Base-by-base conservation (phyloP, 345 rosid genomes). In the Bruguiera gymnorhiza region DNA sequence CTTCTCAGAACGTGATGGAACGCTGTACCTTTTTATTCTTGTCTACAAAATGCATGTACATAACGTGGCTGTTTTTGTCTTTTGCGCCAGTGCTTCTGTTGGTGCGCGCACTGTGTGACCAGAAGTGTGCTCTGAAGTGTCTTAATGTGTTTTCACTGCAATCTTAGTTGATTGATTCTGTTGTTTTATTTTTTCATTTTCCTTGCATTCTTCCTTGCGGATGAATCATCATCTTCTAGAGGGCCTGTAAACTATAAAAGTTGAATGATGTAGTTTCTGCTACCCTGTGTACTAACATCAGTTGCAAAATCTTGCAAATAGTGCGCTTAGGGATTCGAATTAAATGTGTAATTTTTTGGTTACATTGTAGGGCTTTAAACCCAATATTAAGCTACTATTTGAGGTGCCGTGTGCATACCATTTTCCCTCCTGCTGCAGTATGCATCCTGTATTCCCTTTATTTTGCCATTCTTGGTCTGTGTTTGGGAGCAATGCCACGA, bases 1-100 rank as follows among this genome's bases (percentile, higher is more conserved):
- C 68, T 43, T 73, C 48, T 31, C 21, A 34, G 59, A 61, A 69
- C 43, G 29, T 6, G 36, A 37, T 3, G 19, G 61, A 29, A 50
- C 53, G 32, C 57, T 72, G 23, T 23, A 6, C 31, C 37, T 48
- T 19, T 56, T 32, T 0, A 11, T 39, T 7, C 29, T 24, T 58
- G 24, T 66, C 37, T 67, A 26, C 23, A 57, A 52, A 50, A 11
- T 43, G 57, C 39, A 4, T 65, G 23, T 37, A 6, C 58, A 51
- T 21, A 32, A 51, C 52, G 15, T 56, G 60, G 30, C 29, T 56
- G 60, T 21, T 8, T 21, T 9, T 24, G 6, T 23, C 30, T 3
- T 56, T 3, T 10, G 60, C 24, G 9, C 59, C 43, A 37, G 43
- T 39, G 19, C 19, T 13, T 43, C 50, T 13, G 5, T 13, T 43